A percentile compares a stretch with the other conserved stretches of the same genome.
phyloP scores from a whole-genome alignment of 2,329 filamentous ascomycete species.

The Verticillium alfalfae region DNA sequence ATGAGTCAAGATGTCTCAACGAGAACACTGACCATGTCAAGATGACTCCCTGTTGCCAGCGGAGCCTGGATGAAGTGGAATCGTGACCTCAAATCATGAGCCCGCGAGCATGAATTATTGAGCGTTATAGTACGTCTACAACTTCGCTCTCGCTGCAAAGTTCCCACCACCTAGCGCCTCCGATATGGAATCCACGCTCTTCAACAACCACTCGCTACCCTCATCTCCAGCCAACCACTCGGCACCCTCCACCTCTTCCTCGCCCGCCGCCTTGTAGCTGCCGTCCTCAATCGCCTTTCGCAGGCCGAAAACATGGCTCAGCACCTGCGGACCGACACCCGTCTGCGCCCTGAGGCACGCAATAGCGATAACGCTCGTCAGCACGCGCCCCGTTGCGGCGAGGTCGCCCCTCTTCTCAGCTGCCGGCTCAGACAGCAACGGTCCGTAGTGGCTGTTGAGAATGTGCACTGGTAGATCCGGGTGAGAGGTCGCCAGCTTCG shows the following conservation, averaged over 20 bases:
- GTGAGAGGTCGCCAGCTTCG: conserved; percentile 68
- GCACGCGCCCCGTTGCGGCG: conserved; percentile 57
- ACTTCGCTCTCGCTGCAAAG: conserved; percentile 25
- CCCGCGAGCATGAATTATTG: too few relatives aligned
- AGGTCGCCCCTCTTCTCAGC: conserved; percentile 32
- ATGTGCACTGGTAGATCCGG: conserved; percentile 81
- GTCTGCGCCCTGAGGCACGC: conserved; percentile 73
- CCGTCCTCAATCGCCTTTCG: conserved; percentile 71
- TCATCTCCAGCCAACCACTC: conserved; percentile 39
- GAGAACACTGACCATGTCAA: too few relatives aligned
- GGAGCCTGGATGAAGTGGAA: too few relatives aligned
- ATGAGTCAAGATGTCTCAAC: too few relatives aligned
- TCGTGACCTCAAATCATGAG: too few relatives aligned
- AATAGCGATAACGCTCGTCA: conserved; percentile 70
- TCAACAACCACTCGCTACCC: conserved; percentile 40
- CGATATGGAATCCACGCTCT: conserved; percentile 36
- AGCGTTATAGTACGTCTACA: conserved; percentile 7
- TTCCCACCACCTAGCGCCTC: conserved; percentile 37
- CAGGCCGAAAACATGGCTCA: conserved; percentile 76
- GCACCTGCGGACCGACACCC: conserved; percentile 76
- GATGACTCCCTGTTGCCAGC: too few relatives aligned
- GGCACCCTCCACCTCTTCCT: conserved; percentile 23
- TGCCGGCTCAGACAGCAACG: conserved; percentile 64
- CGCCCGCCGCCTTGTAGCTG: conserved; percentile 31
- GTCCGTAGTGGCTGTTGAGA: conserved; percentile 67